These are phyloP conservation scores for Gaertneriomyces sp. DNA, from an alignment of 192 early-diverging fungal genomes.

Conservation along the genomic window DNA sequence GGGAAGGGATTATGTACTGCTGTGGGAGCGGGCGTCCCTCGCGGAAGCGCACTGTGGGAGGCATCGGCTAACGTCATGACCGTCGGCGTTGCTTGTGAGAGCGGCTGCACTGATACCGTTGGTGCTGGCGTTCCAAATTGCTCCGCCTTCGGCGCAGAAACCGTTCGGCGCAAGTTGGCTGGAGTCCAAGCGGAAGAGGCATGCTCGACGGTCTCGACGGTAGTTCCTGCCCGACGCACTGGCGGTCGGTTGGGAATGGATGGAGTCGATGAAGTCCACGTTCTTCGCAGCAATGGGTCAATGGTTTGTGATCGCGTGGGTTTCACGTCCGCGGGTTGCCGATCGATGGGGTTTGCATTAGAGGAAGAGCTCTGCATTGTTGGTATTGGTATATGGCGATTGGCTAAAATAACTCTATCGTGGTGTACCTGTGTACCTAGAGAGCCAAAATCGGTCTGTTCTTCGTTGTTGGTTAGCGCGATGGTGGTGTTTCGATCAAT, in stretches of 20 bases:
- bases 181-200: background rate
- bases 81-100: too few relatives aligned
- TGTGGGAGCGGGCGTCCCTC: too few relatives aligned
- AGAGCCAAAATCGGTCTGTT: background rate
- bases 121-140: background rate
- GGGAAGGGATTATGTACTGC: background rate
- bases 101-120: background rate
- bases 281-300: background rate
- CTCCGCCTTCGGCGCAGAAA: background rate
- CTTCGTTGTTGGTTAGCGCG: too few relatives aligned
- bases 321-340: background rate
- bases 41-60: too few relatives aligned
- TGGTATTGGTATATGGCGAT: background rate
- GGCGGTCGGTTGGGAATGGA: conserved; percentile 1
- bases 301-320: background rate
- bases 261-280: background rate
- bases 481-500: too few relatives aligned
- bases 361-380: background rate
- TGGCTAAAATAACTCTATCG: background rate
- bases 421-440: background rate
- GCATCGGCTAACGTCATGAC: too few relatives aligned
- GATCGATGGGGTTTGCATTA: background rate
- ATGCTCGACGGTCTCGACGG: background rate
- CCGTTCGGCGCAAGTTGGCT: background rate
- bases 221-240: background rate